Evolutionary conservation across 495 filamentous ascomycete genomes (phyloP), one percentile per base, ranked within the genome.

Genomic region (Chaetomium cochliodes): DNA sequence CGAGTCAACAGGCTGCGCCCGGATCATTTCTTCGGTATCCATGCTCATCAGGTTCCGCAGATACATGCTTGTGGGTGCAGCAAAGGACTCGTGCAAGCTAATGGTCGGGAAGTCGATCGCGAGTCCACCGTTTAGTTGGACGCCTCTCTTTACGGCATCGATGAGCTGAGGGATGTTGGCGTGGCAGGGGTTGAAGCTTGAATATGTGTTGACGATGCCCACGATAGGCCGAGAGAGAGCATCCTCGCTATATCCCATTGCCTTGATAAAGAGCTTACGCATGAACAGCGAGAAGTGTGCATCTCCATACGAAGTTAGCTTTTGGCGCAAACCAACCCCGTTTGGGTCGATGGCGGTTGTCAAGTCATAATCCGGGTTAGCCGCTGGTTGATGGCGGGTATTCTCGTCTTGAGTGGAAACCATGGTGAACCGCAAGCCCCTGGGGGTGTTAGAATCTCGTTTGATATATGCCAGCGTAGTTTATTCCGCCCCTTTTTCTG

Each of bases 1-100:
- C 0, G 83, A 84, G 72, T 89, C 86, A 11, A 87, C 76, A 0
- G 87, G 86, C 71, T 89, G 86, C 16, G 86, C 86, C 28, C 72
- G 68, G 23, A 90, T 83, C 87, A 90, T 88, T 74, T 89, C 87
- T 70, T 90, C 87, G 0, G 87, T 89, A 69, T 90, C 86, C 85
- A 90, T 87, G 66, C 84, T 86, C 86, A 90, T 89, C 50, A 89
- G 58, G 69, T 89, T 90, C 50, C 87, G 70, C 60, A 88, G 64
- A 60, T 84, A 88, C 86, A 90, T 90, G 73, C 87, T 90, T 11
- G 86, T 88, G 4, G 86, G 86, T 50, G 81, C 72, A 0, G 86
- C 81, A 69, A 89, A 89, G 0, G 77, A 79, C 74, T 90, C 87
- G 52, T 86, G 83, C 9, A 90, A 64, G 59, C 84, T 87, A 46